A percentile compares a stretch with the other conserved stretches of the same genome.
phyloP scores from a whole-genome alignment of 2,329 filamentous ascomycete genomes.

The Ophiostoma ulmi region DNA sequence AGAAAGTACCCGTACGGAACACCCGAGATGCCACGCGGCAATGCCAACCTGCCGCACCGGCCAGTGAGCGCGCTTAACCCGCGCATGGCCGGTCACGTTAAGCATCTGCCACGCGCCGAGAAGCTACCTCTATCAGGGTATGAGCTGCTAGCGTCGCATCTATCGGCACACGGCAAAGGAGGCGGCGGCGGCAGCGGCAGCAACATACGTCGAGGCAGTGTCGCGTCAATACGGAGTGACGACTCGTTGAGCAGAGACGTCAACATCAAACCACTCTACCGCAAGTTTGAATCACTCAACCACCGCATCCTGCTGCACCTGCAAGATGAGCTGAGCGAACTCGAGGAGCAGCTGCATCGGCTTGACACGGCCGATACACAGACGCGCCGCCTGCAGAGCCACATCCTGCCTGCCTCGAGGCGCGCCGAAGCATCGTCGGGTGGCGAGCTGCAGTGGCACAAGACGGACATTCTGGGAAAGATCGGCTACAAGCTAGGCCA shows the following conservation, averaged over 20 bases:
- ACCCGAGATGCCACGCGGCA: conserved; percentile 41
- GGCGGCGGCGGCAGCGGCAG: neutral
- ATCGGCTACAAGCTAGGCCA: conserved; percentile 62
- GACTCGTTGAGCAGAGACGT: neutral
- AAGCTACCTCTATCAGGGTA: conserved; percentile 53
- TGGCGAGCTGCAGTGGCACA: conserved; percentile 54
- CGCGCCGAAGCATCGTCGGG: conserved; percentile 51
- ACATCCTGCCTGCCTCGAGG: conserved; percentile 54
- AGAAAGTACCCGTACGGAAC: conserved; percentile 36
- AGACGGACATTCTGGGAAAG: conserved; percentile 55
- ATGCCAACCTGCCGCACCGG: conserved; percentile 36
- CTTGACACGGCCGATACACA: conserved; percentile 59
- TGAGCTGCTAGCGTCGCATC: conserved; percentile 54
- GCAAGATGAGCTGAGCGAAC: conserved; percentile 75
- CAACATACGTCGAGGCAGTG: conserved; percentile 29
- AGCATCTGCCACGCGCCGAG: conserved; percentile 39
- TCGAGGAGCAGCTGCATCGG: conserved; percentile 70
- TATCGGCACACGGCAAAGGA: conserved; percentile 37
- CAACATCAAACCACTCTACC: conserved; percentile 60
- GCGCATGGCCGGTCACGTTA: conserved; percentile 35
- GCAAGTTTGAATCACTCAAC: conserved; percentile 75
- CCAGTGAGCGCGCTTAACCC: conserved; percentile 38
- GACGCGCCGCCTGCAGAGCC: conserved; percentile 39
- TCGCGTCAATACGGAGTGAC: conserved; percentile 30
- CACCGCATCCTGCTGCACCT: conserved; percentile 76